Evolutionary conservation across 257 asterid species (phyloP).

Genomic region (Scutellaria baicalensis): DNA sequence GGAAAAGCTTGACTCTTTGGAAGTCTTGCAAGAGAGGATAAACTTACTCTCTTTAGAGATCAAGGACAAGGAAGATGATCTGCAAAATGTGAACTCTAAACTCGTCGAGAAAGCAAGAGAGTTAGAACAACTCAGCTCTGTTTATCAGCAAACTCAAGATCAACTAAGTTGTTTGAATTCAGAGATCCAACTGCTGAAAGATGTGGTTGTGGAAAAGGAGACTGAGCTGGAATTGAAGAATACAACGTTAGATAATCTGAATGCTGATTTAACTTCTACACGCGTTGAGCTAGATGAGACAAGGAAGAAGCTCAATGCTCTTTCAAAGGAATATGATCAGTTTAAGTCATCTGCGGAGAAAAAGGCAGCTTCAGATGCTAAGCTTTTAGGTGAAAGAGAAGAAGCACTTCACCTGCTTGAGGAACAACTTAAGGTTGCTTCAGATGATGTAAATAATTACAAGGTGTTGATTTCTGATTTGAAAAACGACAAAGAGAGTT

Average conservation of each 20-base stretch:
- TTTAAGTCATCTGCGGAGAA: conserved; percentile 42
- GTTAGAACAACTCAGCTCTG: conserved; percentile 23
- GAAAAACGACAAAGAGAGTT: conserved; percentile 40
- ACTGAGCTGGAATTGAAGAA: conserved; percentile 48
- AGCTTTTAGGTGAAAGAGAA: conserved; percentile 47
- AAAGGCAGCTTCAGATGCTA: conserved; percentile 56
- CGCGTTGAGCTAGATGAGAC: conserved; percentile 40
- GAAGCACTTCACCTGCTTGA: conserved; percentile 34
- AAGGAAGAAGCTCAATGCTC: conserved; percentile 26
- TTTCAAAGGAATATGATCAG: conserved; percentile 39
- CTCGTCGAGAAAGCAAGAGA: conserved; percentile 48
- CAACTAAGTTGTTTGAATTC: conserved; percentile 29
- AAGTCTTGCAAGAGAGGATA: conserved; percentile 47
- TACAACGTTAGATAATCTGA: conserved; percentile 30
- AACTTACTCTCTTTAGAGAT: conserved; percentile 49
- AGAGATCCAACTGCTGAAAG: conserved; percentile 45
- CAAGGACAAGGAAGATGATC: conserved; percentile 49
- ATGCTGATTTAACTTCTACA: conserved; percentile 36
- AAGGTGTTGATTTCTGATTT: conserved; percentile 39
- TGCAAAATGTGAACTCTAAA: conserved; percentile 27
- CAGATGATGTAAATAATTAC: conserved; percentile 29
- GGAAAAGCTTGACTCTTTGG: conserved; percentile 41
- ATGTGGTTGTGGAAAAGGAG: conserved; percentile 32
- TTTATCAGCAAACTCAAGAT: conserved; percentile 44
- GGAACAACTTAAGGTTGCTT: conserved; percentile 46